Evolutionary conservation across 495 filamentous ascomycete genomes (phyloP).

Genomic region (Darksidea phi): DNA sequence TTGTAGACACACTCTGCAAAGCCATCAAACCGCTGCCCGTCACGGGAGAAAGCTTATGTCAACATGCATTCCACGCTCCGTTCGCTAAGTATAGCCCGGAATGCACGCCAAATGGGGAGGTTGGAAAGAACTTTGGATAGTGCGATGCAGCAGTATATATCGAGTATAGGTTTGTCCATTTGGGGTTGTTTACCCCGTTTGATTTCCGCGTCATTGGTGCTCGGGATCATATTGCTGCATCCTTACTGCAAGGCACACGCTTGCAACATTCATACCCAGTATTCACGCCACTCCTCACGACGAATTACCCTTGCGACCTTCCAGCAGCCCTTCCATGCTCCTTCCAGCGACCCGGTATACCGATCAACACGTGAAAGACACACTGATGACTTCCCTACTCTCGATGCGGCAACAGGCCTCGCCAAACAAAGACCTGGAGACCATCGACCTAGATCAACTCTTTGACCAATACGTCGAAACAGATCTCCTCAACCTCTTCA

Average conservation of each 20-base stretch:
- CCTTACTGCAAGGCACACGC: slow-evolving; percentile 22
- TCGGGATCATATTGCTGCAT: slow-evolving; percentile 19
- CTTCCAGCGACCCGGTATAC: slow-evolving; percentile 26
- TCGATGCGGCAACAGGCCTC: slow-evolving; percentile 41
- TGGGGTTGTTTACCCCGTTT: slow-evolving; percentile 31
- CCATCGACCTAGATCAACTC: slow-evolving; percentile 43
- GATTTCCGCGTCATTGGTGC: slow-evolving; percentile 29
- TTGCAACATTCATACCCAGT: not conserved
- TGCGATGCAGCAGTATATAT: slow-evolving; percentile 31
- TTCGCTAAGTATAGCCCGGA: slow-evolving; percentile 30
- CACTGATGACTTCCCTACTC: slow-evolving; percentile 32
- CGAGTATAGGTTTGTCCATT: slow-evolving; percentile 32
- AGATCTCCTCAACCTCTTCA: slow-evolving; percentile 41
- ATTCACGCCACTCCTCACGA: slow-evolving; percentile 4
- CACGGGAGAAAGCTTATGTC: slow-evolving; percentile 27
- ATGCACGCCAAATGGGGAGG: slow-evolving; percentile 23
- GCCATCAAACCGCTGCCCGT: slow-evolving; percentile 15
- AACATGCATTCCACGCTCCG: slow-evolving; percentile 23
- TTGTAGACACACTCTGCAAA: slow-evolving; percentile 24
- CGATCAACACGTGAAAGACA: slow-evolving; percentile 33
- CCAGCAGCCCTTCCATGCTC: not conserved
- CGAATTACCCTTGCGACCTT: slow-evolving; percentile 1
- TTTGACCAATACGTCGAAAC: slow-evolving; percentile 46
- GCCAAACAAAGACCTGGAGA: slow-evolving; percentile 42
- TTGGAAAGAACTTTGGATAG: slow-evolving; percentile 28